A percentile compares a stretch with the other conserved stretches of the same genome.
Conservation (phyloP, 345 rosid species). For the Orychophragmus violaceus region DNA sequence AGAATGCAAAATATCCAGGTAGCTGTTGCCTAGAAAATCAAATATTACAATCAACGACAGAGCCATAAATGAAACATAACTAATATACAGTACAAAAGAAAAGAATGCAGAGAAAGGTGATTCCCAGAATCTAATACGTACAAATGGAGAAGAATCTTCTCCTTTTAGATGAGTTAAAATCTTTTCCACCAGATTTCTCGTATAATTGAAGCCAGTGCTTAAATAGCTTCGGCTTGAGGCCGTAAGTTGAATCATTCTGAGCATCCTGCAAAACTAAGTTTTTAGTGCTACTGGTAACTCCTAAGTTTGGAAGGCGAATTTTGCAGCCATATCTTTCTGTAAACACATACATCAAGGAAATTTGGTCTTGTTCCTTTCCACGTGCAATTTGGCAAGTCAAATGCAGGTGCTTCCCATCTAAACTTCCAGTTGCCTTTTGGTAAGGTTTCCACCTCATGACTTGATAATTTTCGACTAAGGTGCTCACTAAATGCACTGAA, state of each 20-base stretch:
- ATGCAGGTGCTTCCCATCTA: constrained; percentile 67
- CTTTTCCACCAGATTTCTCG: constrained; percentile 52
- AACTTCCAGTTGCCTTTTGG: constrained; percentile 56
- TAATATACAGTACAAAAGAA: background rate
- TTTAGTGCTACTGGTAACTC: background rate
- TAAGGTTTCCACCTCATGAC: constrained; percentile 48
- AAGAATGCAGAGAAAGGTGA: background rate
- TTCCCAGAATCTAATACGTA: constrained; percentile 35
- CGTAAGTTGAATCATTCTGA: constrained; percentile 35
- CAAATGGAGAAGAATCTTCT: constrained; percentile 75
- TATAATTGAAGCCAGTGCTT: constrained; percentile 70
- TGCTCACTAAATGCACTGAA: constrained; percentile 67
- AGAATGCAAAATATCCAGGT: constrained; percentile 71
- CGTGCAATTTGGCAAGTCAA: constrained; percentile 58
- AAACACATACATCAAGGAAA: constrained; percentile 49
- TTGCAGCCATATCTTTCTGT: background rate
- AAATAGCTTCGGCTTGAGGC: constrained; percentile 64
- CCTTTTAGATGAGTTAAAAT: constrained; percentile 61
- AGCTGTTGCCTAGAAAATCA: constrained; percentile 55
- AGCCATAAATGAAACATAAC: constrained; percentile 12
- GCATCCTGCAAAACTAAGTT: constrained; percentile 38
- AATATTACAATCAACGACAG: constrained; percentile 12
- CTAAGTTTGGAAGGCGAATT: background rate
- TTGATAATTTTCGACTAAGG: constrained; percentile 50
- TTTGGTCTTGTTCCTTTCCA: constrained; percentile 67